phyloP scores from a whole-genome alignment of 2,329 filamentous ascomycete genomes.

The Neopestalotiopsis sp. region DNA sequence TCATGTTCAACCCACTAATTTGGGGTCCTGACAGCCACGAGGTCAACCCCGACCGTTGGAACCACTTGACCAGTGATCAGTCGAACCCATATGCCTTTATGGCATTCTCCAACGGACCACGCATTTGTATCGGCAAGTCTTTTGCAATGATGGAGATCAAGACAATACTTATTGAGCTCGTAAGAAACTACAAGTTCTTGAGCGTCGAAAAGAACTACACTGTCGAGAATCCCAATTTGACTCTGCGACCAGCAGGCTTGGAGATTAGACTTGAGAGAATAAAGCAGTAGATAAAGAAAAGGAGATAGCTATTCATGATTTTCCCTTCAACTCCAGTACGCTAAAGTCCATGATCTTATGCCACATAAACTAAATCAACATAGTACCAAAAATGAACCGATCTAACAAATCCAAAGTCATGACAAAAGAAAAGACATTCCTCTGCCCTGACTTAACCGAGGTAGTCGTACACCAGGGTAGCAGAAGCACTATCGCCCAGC shows the following conservation, averaged over 20 bases:
- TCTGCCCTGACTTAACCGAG: not conserved
- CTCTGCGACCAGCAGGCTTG: constrained; percentile 1
- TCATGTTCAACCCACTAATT: constrained; percentile 39
- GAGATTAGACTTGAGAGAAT: constrained; percentile 5
- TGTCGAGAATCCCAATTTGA: constrained; percentile 13
- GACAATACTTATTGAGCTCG: constrained; percentile 24
- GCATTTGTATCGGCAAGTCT: constrained; percentile 25
- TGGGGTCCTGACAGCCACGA: constrained; percentile 43
- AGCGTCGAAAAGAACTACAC: constrained; percentile 6
- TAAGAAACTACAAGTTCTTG: constrained; percentile 17
- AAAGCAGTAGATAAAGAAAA: not conserved
- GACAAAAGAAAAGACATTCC: not conserved
- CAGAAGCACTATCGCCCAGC: not conserved
- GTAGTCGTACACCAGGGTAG: not conserved
- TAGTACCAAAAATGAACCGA: not conserved
- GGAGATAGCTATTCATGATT: not conserved
- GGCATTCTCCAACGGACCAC: constrained; percentile 31
- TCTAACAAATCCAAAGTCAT: not conserved
- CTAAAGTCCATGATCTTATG: not conserved
- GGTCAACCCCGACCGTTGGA: constrained; percentile 45
- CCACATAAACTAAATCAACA: not conserved
- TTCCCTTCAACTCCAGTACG: not conserved
- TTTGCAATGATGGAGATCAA: constrained; percentile 27
- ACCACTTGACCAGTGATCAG: constrained; percentile 28
- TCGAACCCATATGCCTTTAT: constrained; percentile 34